phyloP scores from a whole-genome alignment of 345 rosid genomes.

The Erodium maritimum region DNA sequence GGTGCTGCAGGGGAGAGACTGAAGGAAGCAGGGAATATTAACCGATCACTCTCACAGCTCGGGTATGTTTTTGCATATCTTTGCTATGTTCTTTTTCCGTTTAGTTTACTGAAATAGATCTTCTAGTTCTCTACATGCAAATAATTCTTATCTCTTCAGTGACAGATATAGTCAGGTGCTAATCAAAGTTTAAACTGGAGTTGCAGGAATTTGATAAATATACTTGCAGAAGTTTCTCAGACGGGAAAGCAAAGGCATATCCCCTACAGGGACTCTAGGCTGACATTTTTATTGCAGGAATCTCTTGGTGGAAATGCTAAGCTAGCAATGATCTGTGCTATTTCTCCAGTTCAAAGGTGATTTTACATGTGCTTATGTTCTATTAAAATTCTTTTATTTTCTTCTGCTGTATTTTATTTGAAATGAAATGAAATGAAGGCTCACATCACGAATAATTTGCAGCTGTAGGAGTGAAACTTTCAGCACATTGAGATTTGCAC shows the following conservation, averaged over 20 bases:
- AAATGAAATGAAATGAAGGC: conserved; percentile 5
- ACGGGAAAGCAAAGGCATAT: conserved; percentile 97
- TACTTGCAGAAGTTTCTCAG: conserved; percentile 95
- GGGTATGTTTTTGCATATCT: conserved; percentile 46
- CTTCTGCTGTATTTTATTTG: background rate
- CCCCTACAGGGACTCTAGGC: conserved; percentile 95
- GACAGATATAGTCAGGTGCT: background rate
- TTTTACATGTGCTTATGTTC: conserved; percentile 1
- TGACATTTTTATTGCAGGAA: conserved; percentile 92
- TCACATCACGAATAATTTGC: conserved; percentile 19
- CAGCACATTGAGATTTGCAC: conserved; percentile 96
- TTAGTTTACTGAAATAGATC: background rate
- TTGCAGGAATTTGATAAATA: conserved; percentile 93
- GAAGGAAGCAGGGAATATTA: conserved; percentile 97
- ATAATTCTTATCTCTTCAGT: background rate
- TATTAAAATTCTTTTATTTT: conserved; percentile 3
- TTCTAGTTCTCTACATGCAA: background rate
- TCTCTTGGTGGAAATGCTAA: conserved; percentile 99
- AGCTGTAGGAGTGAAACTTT: conserved; percentile 93
- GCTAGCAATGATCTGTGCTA: conserved; percentile 91
- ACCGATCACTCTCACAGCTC: conserved; percentile 96
- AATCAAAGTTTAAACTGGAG: conserved; percentile 4
- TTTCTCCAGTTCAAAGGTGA: conserved; percentile 88
- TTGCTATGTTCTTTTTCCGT: background rate
- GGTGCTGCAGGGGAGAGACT: conserved; percentile 96